These are phyloP conservation scores for Ramalina intermedia DNA, from an alignment of 495 filamentous ascomycete species.

Conservation along the genomic window DNA sequence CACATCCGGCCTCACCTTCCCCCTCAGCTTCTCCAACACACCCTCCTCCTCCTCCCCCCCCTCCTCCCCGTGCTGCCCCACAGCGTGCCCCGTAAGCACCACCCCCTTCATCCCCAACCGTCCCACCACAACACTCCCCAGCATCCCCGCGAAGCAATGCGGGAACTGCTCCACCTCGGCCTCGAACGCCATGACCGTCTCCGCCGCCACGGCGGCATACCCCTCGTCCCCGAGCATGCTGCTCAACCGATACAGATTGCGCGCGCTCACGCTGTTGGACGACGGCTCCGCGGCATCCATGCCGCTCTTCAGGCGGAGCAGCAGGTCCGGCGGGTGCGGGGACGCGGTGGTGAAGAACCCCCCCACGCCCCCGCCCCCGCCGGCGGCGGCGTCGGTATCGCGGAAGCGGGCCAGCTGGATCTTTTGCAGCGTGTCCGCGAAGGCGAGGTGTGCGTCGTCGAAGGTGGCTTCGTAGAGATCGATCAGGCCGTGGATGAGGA, in stretches of 20 bases:
- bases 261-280: conserved; percentile 69
- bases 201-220: conserved; percentile 49
- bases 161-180: conserved; percentile 86
- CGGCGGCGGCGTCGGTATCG: conserved; percentile 24
- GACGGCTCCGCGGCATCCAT: conserved; percentile 86
- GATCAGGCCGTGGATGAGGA: conserved; percentile 67
- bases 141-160: conserved; percentile 67
- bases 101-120: conserved; percentile 30
- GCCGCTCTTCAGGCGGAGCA: conserved; percentile 82
- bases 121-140: conserved; percentile 53
- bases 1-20: conserved; percentile 25
- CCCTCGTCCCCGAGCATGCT: conserved; percentile 50
- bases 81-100: conserved; percentile 21
- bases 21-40: conserved; percentile 23
- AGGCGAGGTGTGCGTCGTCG: conserved; percentile 62
- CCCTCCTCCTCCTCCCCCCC: conserved; percentile 13
- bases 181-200: conserved; percentile 72
- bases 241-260: conserved; percentile 69
- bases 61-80: conserved; percentile 12
- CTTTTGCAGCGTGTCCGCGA: conserved; percentile 72
- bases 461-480: conserved; percentile 82
- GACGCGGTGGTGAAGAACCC: conserved; percentile 81
- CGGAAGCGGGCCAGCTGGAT: conserved; percentile 57
- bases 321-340: conserved; percentile 48
- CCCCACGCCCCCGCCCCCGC: too few species aligned